phyloP scores from a whole-genome alignment of 2,329 filamentous ascomycete genomes.

The Whalleya microplaca region DNA sequence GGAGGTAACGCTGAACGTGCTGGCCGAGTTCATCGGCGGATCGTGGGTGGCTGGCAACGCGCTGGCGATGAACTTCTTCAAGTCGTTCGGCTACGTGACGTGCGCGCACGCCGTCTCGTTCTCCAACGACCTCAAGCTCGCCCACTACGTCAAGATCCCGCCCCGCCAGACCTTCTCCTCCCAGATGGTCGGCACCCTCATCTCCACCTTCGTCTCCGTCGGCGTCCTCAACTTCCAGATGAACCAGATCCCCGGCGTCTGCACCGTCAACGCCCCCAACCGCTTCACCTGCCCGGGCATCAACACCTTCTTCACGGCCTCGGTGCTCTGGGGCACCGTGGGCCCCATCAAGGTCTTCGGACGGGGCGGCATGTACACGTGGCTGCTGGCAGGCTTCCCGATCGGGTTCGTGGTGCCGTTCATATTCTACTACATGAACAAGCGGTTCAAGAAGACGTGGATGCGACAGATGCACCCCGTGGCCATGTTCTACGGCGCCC shows the following conservation, averaged over 20 bases:
- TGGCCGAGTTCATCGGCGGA: conserved; percentile 59
- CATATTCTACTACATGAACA: conserved; percentile 36
- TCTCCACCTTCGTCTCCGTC: conserved; percentile 55
- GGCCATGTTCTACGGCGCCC: conserved; percentile 30
- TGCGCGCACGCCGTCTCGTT: conserved; percentile 34
- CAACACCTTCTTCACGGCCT: conserved; percentile 61
- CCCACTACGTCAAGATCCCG: conserved; percentile 64
- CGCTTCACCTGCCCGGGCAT: conserved; percentile 56
- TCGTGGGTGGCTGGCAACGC: conserved; percentile 54
- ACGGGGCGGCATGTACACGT: conserved; percentile 40
- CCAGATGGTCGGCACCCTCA: conserved; percentile 61
- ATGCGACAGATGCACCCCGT: conserved; percentile 35
- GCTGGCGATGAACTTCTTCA: conserved; percentile 59
- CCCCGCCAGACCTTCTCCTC: conserved; percentile 62
- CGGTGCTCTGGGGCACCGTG: conserved; percentile 47
- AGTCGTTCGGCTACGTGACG: conserved; percentile 53
- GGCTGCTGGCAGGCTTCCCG: conserved; percentile 39
- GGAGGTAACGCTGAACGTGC: conserved; percentile 55
- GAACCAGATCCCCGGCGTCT: conserved; percentile 52
- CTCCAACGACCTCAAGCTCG: conserved; percentile 48
- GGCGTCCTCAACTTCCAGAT: conserved; percentile 46
- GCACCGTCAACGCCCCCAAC: conserved; percentile 50
- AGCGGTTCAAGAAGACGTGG: conserved; percentile 27
- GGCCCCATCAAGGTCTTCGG: conserved; percentile 45
- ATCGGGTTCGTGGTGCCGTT: conserved; percentile 39